Evolutionary conservation across 2,329 filamentous ascomycete genomes (phyloP).

Genomic region (Onygenales sp.): DNA sequence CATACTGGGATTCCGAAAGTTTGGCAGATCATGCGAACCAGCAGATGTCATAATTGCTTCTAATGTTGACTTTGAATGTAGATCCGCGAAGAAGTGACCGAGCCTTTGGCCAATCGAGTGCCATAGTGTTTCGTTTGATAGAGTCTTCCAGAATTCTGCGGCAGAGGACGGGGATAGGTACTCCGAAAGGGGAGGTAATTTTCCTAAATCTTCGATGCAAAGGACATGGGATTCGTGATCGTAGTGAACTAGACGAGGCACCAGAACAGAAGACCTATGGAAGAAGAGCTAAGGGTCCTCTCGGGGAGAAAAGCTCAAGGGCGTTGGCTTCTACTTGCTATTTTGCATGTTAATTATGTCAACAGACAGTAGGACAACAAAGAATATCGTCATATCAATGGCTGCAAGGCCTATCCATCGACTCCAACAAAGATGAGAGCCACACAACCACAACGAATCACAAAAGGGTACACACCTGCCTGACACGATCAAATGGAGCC

Average conservation of each 20-base stretch:
- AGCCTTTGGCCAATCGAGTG: not conserved
- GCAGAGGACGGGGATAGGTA: slow-evolving; percentile 1
- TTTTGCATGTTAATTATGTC: not conserved
- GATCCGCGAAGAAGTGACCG: slow-evolving; percentile 4
- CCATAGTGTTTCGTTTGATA: not conserved
- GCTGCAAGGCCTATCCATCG: too few species aligned
- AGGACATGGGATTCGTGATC: slow-evolving; percentile 4
- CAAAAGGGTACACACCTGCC: not conserved
- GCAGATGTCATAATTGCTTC: not conserved
- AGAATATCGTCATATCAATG: too few species aligned
- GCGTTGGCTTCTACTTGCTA: slow-evolving; percentile 7
- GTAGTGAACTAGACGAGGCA: slow-evolving; percentile 2
- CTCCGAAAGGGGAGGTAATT: slow-evolving; percentile 2
- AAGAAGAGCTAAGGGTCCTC: not conserved
- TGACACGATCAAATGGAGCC: slow-evolving; percentile 6
- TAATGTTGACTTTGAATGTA: slow-evolving; percentile 4
- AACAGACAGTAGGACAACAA: too few species aligned
- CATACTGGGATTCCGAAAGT: slow-evolving; percentile 3
- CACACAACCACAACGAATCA: too few species aligned
- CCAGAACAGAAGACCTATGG: not conserved
- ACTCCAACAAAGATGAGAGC: too few species aligned
- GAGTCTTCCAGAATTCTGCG: not conserved
- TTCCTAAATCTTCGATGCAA: slow-evolving; percentile 5
- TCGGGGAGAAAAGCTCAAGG: not conserved
- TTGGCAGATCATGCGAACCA: slow-evolving; percentile 1